These are phyloP conservation scores for Exophiala viscosa DNA, from an alignment of 2,329 filamentous ascomycete genomes.

Conservation along the genomic window DNA sequence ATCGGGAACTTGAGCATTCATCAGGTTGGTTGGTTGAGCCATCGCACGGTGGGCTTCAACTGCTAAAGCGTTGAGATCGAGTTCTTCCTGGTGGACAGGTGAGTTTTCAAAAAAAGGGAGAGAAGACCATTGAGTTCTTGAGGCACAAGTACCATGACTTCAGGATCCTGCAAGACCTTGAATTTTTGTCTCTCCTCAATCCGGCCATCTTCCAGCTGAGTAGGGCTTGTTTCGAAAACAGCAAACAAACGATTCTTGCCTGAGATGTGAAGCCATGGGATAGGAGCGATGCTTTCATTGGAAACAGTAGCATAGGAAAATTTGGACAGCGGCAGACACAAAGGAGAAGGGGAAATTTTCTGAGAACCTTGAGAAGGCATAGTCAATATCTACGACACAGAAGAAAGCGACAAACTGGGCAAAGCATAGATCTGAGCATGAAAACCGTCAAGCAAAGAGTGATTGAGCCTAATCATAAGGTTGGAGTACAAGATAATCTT, in stretches of 20 bases:
- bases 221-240: slow-evolving; percentile 34
- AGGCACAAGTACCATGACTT: slow-evolving; percentile 36
- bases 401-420: neutral
- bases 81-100: slow-evolving; percentile 37
- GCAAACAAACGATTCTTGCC: slow-evolving; percentile 36
- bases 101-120: slow-evolving; percentile 3
- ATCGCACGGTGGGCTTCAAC: slow-evolving; percentile 28
- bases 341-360: slow-evolving; percentile 42
- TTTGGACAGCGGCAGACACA: slow-evolving; percentile 38
- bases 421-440: neutral
- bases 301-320: slow-evolving; percentile 44
- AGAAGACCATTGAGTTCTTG: neutral
- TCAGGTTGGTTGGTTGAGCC: slow-evolving; percentile 6
- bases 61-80: slow-evolving; percentile 37
- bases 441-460: neutral
- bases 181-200: slow-evolving; percentile 30
- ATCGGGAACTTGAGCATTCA: slow-evolving; percentile 26
- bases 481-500: no score
- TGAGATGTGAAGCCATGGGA: slow-evolving; percentile 45
- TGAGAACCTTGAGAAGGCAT: slow-evolving; percentile 48
- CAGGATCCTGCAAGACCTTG: slow-evolving; percentile 35
- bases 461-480: no score
- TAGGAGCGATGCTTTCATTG: slow-evolving; percentile 35
- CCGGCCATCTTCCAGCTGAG: slow-evolving; percentile 19
- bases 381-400: neutral